These are phyloP conservation scores for Coemansia sp. DNA, from an alignment of 192 early-diverging fungal species.

Conservation along the genomic window DNA sequence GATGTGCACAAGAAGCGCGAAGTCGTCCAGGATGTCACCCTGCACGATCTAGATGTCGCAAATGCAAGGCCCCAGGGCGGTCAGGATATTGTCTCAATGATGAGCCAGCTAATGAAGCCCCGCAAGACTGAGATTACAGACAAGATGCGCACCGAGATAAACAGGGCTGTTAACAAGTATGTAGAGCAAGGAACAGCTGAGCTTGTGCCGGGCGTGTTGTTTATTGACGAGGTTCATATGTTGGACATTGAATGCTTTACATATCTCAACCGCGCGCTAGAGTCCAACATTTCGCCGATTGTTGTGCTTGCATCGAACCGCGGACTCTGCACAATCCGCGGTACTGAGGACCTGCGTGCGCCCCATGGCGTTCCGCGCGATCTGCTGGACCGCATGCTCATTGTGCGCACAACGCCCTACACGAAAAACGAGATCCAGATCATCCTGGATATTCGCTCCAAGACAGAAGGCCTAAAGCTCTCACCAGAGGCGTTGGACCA, in stretches of 20 bases:
- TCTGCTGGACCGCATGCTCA: constrained; percentile 92
- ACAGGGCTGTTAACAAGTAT: constrained; percentile 98
- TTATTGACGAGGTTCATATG: constrained; percentile 99
- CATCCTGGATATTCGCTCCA: constrained; percentile 92
- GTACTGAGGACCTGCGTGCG: constrained; percentile 71
- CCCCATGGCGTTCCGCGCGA: constrained; percentile 97
- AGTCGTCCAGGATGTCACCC: constrained; percentile 94
- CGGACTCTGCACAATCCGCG: constrained; percentile 84
- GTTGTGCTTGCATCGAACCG: constrained; percentile 98
- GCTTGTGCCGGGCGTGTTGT: constrained; percentile 95
- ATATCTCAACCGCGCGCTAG: constrained; percentile 96
- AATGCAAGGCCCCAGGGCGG: constrained; percentile 96
- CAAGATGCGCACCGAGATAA: constrained; percentile 96
- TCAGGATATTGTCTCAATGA: constrained; percentile 98
- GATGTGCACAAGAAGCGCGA: constrained; percentile 99
- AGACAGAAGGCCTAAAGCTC: constrained; percentile 81
- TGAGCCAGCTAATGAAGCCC: constrained; percentile 98
- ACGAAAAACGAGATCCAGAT: constrained; percentile 84
- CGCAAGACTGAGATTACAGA: constrained; percentile 99
- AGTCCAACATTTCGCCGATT: constrained; percentile 93
- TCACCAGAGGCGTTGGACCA: constrained; percentile 75
- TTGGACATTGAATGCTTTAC: constrained; percentile 99
- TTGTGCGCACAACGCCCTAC: constrained; percentile 94
- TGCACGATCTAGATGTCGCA: constrained; percentile 96
- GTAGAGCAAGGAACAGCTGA: constrained; percentile 98